Conservation (phyloP, 345 rosid genomes). For the Toxicodendron radicans region DNA sequence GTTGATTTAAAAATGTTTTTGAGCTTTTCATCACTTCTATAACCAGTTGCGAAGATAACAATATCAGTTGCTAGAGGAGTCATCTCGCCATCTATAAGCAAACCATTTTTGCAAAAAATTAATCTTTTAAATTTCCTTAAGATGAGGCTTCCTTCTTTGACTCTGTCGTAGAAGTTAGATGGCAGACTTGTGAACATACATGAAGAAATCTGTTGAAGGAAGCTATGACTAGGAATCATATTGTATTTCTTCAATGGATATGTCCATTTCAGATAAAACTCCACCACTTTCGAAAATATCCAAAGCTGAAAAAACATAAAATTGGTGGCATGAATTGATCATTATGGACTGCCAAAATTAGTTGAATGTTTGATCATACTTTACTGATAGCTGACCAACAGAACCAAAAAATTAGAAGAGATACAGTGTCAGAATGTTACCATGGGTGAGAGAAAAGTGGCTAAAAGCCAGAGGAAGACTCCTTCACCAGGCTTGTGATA, state of each 20-base stretch:
- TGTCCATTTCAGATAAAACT: conserved; percentile 26
- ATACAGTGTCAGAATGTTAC: conserved; percentile 17
- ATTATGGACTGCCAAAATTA: background rate
- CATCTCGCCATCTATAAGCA: conserved; percentile 22
- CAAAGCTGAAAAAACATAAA: conserved; percentile 25
- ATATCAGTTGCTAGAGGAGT: conserved; percentile 16
- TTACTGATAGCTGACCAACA: background rate
- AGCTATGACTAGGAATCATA: conserved; percentile 28
- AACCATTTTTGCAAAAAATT: conserved; percentile 28
- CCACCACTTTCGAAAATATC: conserved; percentile 26
- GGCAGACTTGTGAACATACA: conserved; percentile 31
- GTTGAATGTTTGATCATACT: background rate
- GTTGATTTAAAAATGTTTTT: conserved; percentile 28
- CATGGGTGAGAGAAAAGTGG: conserved; percentile 32
- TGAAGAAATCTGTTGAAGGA: conserved; percentile 24
- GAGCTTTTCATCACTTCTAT: conserved; percentile 31
- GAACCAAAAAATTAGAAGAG: background rate
- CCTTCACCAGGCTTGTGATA: conserved; percentile 52
- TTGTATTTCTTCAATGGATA: conserved; percentile 31
- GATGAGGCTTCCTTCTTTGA: conserved; percentile 34
- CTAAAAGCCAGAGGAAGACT: conserved; percentile 29
- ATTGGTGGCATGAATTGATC: no score
- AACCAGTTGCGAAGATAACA: conserved; percentile 43
- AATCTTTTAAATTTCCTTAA: conserved; percentile 25
- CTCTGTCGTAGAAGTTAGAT: conserved; percentile 27